Conservation (phyloP, 2,329 filamentous ascomycete genomes). For the Cercospora sojina region DNA sequence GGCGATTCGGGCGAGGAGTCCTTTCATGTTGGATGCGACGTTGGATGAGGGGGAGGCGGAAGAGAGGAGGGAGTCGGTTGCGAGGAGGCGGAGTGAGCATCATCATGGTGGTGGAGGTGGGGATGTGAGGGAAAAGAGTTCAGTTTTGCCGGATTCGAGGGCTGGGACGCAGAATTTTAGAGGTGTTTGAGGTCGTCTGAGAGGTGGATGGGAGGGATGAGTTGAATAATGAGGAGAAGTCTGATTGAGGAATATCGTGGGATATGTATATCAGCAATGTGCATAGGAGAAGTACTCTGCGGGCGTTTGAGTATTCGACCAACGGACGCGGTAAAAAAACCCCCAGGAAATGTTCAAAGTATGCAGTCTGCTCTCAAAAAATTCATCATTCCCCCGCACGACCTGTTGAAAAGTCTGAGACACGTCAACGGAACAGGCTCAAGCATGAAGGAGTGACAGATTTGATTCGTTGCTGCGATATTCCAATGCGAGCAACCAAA, state of each 20-base stretch:
- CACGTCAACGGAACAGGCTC: no score
- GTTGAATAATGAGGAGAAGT: neutral
- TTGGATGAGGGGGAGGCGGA: slow-evolving; percentile 31
- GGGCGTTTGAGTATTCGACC: neutral
- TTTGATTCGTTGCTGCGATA: neutral
- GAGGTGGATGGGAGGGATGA: neutral
- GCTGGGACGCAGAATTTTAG: neutral
- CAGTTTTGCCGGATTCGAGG: slow-evolving; percentile 3
- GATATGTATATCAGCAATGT: neutral
- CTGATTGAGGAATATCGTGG: neutral
- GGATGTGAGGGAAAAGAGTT: neutral
- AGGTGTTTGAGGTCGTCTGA: neutral
- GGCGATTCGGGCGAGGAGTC: slow-evolving; percentile 30
- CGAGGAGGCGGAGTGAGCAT: neutral
- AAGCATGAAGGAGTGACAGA: neutral
- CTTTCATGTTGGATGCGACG: slow-evolving; percentile 34
- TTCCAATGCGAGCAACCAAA: neutral
- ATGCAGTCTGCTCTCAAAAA: neutral
- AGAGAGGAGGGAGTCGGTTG: slow-evolving; percentile 24
- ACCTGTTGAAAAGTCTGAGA: no score
- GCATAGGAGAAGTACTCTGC: no score
- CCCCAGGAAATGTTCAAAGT: neutral
- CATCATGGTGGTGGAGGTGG: neutral
- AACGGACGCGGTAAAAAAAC: neutral
- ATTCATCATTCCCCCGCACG: neutral